A percentile compares a stretch with the other conserved stretches of the same genome.
Evolutionary conservation across 192 early-diverging fungal genomes (phyloP).

Genomic region (Backusella liffmaniae): DNA sequence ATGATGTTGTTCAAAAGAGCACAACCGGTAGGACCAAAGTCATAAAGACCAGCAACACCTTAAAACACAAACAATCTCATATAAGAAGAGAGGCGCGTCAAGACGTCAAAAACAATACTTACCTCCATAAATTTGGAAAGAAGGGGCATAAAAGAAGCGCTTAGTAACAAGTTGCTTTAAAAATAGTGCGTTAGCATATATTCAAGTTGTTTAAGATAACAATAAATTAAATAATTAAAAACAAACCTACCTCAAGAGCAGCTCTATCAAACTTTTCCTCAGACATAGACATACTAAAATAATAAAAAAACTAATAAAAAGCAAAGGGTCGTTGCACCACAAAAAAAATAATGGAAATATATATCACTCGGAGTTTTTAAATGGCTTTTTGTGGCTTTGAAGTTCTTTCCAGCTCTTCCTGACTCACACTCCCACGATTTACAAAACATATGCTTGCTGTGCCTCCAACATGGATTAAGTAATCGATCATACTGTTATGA

Average conservation of each 20-base stretch:
- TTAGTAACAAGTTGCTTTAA: slow-evolving; percentile 68
- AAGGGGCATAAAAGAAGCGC: slow-evolving; percentile 96
- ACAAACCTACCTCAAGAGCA: slow-evolving; percentile 31
- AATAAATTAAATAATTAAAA: background rate
- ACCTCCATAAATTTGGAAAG: slow-evolving; percentile 96
- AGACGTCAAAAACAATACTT: slow-evolving; percentile 10
- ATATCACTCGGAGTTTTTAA: background rate
- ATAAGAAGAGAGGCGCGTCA: slow-evolving; percentile 1
- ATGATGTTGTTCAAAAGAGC: slow-evolving; percentile 92
- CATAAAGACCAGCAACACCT: slow-evolving; percentile 96
- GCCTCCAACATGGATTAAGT: background rate
- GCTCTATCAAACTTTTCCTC: slow-evolving; percentile 29
- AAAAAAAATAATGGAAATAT: background rate
- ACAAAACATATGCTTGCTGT: background rate
- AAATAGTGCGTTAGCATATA: background rate
- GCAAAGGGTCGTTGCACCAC: background rate
- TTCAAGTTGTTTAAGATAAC: background rate
- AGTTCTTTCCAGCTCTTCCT: background rate
- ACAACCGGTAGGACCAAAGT: slow-evolving; percentile 94
- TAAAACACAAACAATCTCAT: background rate
- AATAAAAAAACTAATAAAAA: background rate
- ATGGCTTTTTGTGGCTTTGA: background rate
- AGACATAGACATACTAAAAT: background rate
- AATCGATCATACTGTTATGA: background rate
- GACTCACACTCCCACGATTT: background rate